Percentiles rank a stretch among this genome's conserved stretches.
Evolutionary conservation across 768 basidiomycete genomes (phyloP).

Genomic region (Russula virescens): DNA sequence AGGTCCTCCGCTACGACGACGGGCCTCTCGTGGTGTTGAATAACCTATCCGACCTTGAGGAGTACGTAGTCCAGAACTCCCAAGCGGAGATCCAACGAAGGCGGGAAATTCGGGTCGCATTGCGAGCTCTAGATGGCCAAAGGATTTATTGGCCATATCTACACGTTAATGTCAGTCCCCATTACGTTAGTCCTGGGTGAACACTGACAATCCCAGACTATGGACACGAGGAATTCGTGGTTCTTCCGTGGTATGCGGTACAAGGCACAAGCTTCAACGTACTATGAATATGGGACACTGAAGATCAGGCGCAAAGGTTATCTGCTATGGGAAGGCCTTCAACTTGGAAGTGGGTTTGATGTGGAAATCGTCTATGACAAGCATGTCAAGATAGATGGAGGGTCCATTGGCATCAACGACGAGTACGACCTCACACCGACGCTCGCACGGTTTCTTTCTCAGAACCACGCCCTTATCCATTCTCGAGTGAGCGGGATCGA

Average conservation of each 20-base stretch:
- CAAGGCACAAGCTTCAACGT: conserved; percentile 41
- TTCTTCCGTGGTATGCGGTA: conserved; percentile 45
- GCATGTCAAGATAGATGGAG: conserved; percentile 43
- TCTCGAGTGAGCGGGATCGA: conserved; percentile 41
- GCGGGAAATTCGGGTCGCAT: conserved; percentile 53
- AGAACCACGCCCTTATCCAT: conserved; percentile 50
- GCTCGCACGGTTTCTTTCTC: conserved; percentile 56
- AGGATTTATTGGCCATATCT: conserved; percentile 60
- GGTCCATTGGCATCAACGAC: conserved; percentile 56
- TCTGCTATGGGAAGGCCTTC: conserved; percentile 44
- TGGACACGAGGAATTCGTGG: conserved; percentile 42
- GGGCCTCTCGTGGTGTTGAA: conserved; percentile 45
- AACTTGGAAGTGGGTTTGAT: conserved; percentile 66
- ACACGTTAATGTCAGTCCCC: conserved; percentile 42
- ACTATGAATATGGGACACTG: conserved; percentile 45
- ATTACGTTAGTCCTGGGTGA: background rate
- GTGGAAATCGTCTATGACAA: conserved; percentile 54
- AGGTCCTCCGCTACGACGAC: conserved; percentile 68
- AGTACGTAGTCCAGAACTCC: conserved; percentile 59
- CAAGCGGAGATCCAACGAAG: conserved; percentile 41
- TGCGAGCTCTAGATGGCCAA: conserved; percentile 62
- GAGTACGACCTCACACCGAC: conserved; percentile 57
- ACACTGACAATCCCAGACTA: conserved; percentile 32
- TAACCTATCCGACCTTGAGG: conserved; percentile 46
- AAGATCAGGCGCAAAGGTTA: conserved; percentile 49